phyloP scores from a whole-genome alignment of 2,329 filamentous ascomycete genomes.

The Hymenoscyphus albidus region DNA sequence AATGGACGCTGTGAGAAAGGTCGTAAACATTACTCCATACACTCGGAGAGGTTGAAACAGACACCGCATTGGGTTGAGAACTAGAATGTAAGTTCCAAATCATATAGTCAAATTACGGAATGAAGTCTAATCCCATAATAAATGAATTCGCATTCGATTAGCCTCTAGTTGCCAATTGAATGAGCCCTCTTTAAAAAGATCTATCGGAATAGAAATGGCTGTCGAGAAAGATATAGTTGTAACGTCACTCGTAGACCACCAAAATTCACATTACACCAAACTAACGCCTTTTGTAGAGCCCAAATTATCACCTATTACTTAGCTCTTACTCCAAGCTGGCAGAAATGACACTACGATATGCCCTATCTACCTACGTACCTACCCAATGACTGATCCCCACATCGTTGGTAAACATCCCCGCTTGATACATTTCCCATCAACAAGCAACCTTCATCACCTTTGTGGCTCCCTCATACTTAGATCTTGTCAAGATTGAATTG shows the following conservation, averaged over 20 bases:
- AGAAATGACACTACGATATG: no score
- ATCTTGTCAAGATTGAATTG: no score
- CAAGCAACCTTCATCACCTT: no score
- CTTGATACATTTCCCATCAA: no score
- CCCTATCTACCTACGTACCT: no score
- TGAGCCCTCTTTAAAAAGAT: not conserved
- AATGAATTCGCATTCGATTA: not conserved
- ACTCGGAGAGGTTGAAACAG: slow-evolving; percentile 9
- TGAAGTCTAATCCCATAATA: not conserved
- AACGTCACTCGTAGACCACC: not conserved
- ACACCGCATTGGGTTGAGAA: slow-evolving; percentile 14
- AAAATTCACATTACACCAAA: no score
- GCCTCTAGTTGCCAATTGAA: not conserved
- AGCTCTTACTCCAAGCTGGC: no score
- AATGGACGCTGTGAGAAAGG: slow-evolving; percentile 9
- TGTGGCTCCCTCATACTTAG: no score
- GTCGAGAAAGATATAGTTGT: not conserved
- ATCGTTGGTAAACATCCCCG: no score
- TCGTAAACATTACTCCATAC: slow-evolving; percentile 12
- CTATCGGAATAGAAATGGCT: not conserved
- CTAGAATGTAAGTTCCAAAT: slow-evolving; percentile 2
- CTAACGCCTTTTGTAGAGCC: no score
- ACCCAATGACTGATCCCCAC: no score
- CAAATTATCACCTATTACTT: no score
- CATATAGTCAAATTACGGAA: not conserved